phyloP scores from a whole-genome alignment of 345 rosid species.

The Heritiera fomes region DNA sequence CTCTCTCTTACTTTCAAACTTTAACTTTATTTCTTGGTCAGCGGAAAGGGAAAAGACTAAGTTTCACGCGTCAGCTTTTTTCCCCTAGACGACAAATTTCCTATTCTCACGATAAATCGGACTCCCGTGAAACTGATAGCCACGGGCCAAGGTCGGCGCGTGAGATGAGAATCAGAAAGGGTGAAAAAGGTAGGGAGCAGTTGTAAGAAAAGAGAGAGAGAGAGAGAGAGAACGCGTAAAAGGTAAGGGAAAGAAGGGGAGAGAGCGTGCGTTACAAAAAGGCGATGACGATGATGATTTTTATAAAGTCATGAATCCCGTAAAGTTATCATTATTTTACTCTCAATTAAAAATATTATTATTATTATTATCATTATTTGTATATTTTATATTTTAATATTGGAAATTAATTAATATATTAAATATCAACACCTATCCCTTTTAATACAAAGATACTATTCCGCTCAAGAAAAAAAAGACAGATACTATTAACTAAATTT shows the following conservation, averaged over 20 bases:
- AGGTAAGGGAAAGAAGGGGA: slow-evolving; percentile 20
- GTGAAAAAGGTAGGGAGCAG: neutral
- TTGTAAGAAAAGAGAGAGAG: neutral
- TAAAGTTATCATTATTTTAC: neutral
- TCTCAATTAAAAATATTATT: neutral
- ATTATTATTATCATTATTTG: too few species aligned
- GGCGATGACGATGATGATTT: slow-evolving; percentile 26
- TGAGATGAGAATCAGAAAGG: neutral
- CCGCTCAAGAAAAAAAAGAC: too few species aligned
- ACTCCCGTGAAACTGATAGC: neutral
- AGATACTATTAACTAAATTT: too few species aligned
- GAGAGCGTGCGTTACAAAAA: slow-evolving; percentile 50
- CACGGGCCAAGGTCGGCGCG: neutral
- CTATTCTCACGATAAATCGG: slow-evolving; percentile 12
- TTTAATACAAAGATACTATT: too few species aligned
- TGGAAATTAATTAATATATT: too few species aligned
- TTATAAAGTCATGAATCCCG: slow-evolving; percentile 28
- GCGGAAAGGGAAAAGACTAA: slow-evolving; percentile 36
- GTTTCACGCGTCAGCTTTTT: slow-evolving; percentile 44
- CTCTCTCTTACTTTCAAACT: slow-evolving; percentile 19
- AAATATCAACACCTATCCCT: too few species aligned
- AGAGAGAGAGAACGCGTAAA: slow-evolving; percentile 50
- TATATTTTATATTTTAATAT: too few species aligned
- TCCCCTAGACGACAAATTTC: slow-evolving; percentile 33
- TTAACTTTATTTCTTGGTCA: slow-evolving; percentile 27